These are phyloP conservation scores for Vaccinium darrowii DNA, from an alignment of 148 eudicot species.

Conservation along the genomic window DNA sequence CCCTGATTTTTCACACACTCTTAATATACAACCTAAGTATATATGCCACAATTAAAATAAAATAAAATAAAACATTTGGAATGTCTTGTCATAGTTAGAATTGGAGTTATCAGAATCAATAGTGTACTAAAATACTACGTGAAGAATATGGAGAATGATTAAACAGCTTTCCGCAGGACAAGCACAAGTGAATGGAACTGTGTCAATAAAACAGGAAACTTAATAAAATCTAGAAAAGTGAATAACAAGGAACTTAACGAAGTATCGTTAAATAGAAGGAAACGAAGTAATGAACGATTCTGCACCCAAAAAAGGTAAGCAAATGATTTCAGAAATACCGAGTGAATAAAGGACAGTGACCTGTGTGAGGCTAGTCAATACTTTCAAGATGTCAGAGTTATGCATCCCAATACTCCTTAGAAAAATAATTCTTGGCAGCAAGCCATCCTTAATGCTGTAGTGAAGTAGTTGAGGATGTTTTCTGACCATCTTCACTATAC, in stretches of 20 bases:
- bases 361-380: conserved; percentile 87
- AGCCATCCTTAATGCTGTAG: conserved; percentile 90
- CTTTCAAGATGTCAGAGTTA: conserved; percentile 77
- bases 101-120: not conserved
- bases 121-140: not conserved
- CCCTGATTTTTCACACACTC: too few relatives aligned
- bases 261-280: not conserved
- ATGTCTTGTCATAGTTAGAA: not conserved
- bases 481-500: conserved; percentile 83
- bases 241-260: not conserved
- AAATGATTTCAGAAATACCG: conserved; percentile 12
- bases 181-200: not conserved
- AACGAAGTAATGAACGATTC: not conserved
- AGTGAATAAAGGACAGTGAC: conserved; percentile 31
- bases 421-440: conserved; percentile 81
- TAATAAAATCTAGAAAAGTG: not conserved
- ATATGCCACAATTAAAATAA: too few relatives aligned
- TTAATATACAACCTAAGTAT: too few relatives aligned
- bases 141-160: not conserved
- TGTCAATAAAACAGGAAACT: not conserved
- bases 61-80: not conserved
- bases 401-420: conserved; percentile 88
- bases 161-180: not conserved
- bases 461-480: conserved; percentile 97
- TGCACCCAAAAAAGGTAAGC: not conserved